Base-by-base conservation (phyloP, 306 rosid species). In the Glycine soja region DNA sequence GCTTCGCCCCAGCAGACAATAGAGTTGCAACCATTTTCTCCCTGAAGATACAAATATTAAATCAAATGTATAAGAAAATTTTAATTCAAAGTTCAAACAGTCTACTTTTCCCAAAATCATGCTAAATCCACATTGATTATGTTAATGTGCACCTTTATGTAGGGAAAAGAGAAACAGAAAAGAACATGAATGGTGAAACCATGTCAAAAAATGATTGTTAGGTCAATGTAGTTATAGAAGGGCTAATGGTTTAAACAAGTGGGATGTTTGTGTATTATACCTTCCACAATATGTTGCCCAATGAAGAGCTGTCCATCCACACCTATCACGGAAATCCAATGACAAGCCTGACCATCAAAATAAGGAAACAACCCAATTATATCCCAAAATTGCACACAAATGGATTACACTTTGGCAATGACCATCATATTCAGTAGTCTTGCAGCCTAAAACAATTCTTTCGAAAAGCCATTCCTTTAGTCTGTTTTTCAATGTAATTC, bases 231-330 rank as follows among this genome's bases (percentile, higher is more conserved):
- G 76, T 53, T 10, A 51, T 72, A 59, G 42, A 74, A 81, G 53
- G 59, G 47, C 54, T 19, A 24, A 75, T 47, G 56, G 71, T 58
- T 73, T 73, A 34, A 80, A 80, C 34, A 48, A 84, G 65, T 30
- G 48, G 16, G 73, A 16, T 4, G 46, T 58, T 53, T 46, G 76
- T n/a, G 58, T n/a, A 79, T 45, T 47, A 14, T 82, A 93, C 97
- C 97, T 90, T 90, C 99, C 99, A 70, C 38, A 80, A 86, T 78
- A 90, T 50, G 98, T 97, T 46, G 98, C 99, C 99, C 99, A 96
- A 75, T 96, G 99, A 82, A 96, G 94, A 83, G 99, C 98, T 18
- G 99, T 92, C 99, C 99, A 93, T 83, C 99, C 98, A 84, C 16
- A 77, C 65, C 90, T 96, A 84, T 96, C 99, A 76, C 98, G 98